A percentile compares a stretch with the other conserved stretches of the same genome.
phyloP scores from a whole-genome alignment of 2,329 filamentous ascomycete genomes.

The Trichoderma koningiopsis region DNA sequence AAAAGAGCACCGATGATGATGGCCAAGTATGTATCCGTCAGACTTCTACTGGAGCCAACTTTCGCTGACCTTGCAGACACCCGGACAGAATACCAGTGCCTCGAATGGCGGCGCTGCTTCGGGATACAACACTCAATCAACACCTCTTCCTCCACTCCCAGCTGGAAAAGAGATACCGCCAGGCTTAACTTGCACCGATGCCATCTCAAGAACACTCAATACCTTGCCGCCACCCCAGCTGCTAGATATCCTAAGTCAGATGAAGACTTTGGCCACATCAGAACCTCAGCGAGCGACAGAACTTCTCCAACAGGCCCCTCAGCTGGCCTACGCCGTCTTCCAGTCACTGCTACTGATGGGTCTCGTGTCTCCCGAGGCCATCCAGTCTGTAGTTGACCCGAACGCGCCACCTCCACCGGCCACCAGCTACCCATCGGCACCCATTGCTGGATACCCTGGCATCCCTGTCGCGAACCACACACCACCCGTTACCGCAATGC shows the following conservation, averaged over 20 bases:
- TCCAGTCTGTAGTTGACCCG: constrained; percentile 77
- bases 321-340: constrained; percentile 93
- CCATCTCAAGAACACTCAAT: constrained; percentile 87
- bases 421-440: constrained; percentile 40
- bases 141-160: constrained; percentile 76
- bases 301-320: constrained; percentile 83
- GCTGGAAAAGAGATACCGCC: constrained; percentile 81
- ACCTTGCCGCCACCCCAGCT: constrained; percentile 86
- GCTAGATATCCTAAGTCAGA: constrained; percentile 89
- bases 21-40: constrained; percentile 29
- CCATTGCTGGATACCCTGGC: constrained; percentile 42
- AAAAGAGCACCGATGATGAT: constrained; percentile 67
- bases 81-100: constrained; percentile 33
- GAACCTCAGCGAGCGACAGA: constrained; percentile 85
- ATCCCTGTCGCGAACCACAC: constrained; percentile 46
- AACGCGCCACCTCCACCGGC: constrained; percentile 44
- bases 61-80: constrained; percentile 27
- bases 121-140: constrained; percentile 42
- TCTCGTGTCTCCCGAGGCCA: constrained; percentile 81
- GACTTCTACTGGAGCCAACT: neutral
- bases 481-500: constrained; percentile 49
- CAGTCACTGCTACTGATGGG: constrained; percentile 92
- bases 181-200: constrained; percentile 81
- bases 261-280: constrained; percentile 83
- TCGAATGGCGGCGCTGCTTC: constrained; percentile 40